Base-by-base conservation (phyloP, 352 stramenopile species). In the Pythium angustatum region DNA sequence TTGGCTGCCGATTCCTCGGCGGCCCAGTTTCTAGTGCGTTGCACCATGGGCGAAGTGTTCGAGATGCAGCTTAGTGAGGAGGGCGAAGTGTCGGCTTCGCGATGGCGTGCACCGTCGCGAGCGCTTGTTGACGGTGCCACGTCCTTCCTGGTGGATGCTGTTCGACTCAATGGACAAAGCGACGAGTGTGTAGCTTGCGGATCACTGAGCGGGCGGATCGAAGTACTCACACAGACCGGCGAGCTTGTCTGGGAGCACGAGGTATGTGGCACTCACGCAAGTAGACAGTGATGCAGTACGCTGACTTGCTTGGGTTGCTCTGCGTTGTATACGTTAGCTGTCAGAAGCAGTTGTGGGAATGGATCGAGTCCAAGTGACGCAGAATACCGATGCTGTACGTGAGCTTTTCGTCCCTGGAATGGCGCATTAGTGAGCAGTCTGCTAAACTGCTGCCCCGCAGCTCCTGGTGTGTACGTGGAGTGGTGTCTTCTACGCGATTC, bases 381-480 rank as follows among this genome's bases (percentile, higher is more conserved):
- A 43, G n/a, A 49, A 58, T 27, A 21, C 34, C 12, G 64, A 71
- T 41, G 58, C 49, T 1, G 68, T 75, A 40, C 9, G 62, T 68
- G n/a, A 21, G 6, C 2, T 57, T 22, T 19, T 19, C n/a, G 0
- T 66, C n/a, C n/a, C n/a, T n/a, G n/a, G n/a, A n/a, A n/a, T n/a
- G n/a, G n/a, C n/a, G n/a, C n/a, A n/a, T n/a, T n/a, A n/a, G n/a
- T n/a, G n/a, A n/a, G n/a, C n/a, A n/a, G n/a, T n/a, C n/a, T n/a
- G n/a, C 4, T 36, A 45, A 45, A 12, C 4, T 45, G 38, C 10
- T 22, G 31, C 24, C 5, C 5, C 31, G 11, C 36, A 93, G 82
- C 71, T 93, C 50, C 68, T 91, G 10, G 76, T 70, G 4, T 91
- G 81, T 44, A 91, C 79, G 31, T 93, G 84, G 84, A 91, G 79